A percentile compares a stretch with the other conserved stretches of the same genome.
Evolutionary conservation across 164 flowering plant species (phyloP).

Genomic region (Stephania japonica): DNA sequence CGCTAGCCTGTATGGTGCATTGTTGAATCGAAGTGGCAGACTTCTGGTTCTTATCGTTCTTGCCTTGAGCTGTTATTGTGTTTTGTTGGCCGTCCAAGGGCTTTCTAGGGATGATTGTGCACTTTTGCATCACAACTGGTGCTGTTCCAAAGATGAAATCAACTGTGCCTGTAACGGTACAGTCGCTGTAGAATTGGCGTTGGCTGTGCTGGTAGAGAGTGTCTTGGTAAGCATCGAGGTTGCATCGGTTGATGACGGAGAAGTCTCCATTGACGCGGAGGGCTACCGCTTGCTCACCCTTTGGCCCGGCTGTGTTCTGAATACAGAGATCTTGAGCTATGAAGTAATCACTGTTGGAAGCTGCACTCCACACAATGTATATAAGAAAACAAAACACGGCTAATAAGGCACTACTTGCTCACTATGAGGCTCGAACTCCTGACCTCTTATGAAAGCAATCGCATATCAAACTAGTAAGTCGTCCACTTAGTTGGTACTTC

Average conservation of each 20-base stretch:
- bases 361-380: no score
- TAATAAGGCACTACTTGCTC: no score
- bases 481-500: no score
- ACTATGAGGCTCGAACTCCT: no score
- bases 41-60: constrained; percentile 30
- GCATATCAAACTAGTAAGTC: background rate
- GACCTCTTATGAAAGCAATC: no score
- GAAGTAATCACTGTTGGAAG: constrained; percentile 26
- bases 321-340: constrained; percentile 29
- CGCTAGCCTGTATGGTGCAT: constrained; percentile 20
- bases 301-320: constrained; percentile 33
- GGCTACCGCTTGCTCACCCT: constrained; percentile 34
- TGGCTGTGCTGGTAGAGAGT: constrained; percentile 27
- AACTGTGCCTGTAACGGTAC: constrained; percentile 23
- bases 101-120: constrained; percentile 21
- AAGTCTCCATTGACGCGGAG: constrained; percentile 30
- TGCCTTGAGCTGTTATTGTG: constrained; percentile 36
- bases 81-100: constrained; percentile 26
- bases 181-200: constrained; percentile 30
- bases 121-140: constrained; percentile 28
- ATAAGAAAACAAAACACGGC: no score
- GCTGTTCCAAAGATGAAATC: constrained; percentile 36
- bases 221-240: constrained; percentile 31
- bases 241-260: constrained; percentile 26
- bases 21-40: constrained; percentile 32